phyloP scores from a whole-genome alignment of 1,284 basidiomycete genomes.

The Sporisorium graminicola region DNA sequence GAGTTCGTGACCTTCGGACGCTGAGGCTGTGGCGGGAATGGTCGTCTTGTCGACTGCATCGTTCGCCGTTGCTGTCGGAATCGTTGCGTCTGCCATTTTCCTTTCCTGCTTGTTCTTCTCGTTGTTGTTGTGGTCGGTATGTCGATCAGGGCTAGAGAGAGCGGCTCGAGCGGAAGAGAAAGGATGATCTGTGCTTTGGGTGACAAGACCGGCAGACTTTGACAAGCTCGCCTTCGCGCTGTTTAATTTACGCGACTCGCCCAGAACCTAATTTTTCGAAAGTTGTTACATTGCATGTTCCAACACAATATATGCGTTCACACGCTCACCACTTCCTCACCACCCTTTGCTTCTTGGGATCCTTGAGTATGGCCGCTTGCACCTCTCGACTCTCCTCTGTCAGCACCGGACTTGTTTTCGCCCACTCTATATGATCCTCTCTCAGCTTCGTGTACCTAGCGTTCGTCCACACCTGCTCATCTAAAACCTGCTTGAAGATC shows the following conservation, averaged over 20 bases:
- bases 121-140: not conserved
- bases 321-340: slow-evolving; percentile 18
- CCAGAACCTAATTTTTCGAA: not conserved
- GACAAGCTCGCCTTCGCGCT: slow-evolving; percentile 2
- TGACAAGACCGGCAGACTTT: slow-evolving; percentile 11
- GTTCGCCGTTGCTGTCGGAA: not conserved
- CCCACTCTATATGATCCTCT: slow-evolving; percentile 29
- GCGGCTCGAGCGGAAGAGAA: no score
- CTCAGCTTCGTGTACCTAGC: slow-evolving; percentile 23
- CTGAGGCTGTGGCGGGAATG: not conserved
- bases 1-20: not conserved
- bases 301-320: no score
- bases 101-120: no score
- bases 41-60: not conserved
- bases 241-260: slow-evolving; percentile 12
- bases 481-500: slow-evolving; percentile 33
- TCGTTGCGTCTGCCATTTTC: slow-evolving; percentile 6
- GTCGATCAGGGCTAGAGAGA: no score
- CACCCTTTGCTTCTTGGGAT: slow-evolving; percentile 12
- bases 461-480: slow-evolving; percentile 37
- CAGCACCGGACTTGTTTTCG: not conserved
- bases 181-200: slow-evolving; percentile 22
- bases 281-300: slow-evolving; percentile 12
- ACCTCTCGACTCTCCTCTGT: slow-evolving; percentile 18
- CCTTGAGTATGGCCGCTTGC: slow-evolving; percentile 10